Evolutionary conservation across 768 basidiomycete species (phyloP), one percentile per base, ranked within the genome.

Genomic region (Pulveroboletus sp.): DNA sequence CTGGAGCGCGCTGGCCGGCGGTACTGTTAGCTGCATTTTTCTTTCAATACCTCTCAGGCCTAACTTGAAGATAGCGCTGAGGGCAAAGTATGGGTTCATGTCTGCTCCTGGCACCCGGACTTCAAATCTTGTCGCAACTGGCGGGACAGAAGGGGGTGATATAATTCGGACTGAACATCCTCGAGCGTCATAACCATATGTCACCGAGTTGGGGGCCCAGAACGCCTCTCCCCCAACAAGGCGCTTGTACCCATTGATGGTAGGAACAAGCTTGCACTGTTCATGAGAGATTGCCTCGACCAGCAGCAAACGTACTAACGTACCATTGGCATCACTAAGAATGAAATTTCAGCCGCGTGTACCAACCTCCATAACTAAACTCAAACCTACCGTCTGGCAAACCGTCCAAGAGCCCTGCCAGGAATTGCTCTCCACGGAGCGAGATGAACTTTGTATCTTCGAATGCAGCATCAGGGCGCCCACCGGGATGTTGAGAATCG

Each of bases 241-340:
- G 14, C 97, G 90, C 65, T 98, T 99, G 74, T 99, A 99, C 8
- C 95, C 94, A 61, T 95, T 95, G 69, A 97, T 86, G 1, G 90
- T 95, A 1, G 91, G 93, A 14, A 90, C 88, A 21, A 90, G 66
- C 88, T n/a, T 90, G 42, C 13, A 35, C 23, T 12, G 29, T 23
- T 39, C 40, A 25, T 61, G 25, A 35, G 24, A 16, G 4, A 41
- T 36, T 16, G 10, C 4, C 16, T 17, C 11, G 19, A 31, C 16
- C 29, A 10, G 5, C n/a, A n/a, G n/a, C n/a, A n/a, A 16, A n/a
- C 7, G 7, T 21, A 10, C n/a, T 24, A 10, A 56, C 76, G 69
- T 64, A 90, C 87, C 78, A 85, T 76, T 8, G 92, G 92, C 81
- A 94, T 82, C 41, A 94, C 90, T 84, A 49, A n/a, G 23, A 27